phyloP scores from a whole-genome alignment of 2,329 filamentous ascomycete genomes.

The Exserohilum rostratum region DNA sequence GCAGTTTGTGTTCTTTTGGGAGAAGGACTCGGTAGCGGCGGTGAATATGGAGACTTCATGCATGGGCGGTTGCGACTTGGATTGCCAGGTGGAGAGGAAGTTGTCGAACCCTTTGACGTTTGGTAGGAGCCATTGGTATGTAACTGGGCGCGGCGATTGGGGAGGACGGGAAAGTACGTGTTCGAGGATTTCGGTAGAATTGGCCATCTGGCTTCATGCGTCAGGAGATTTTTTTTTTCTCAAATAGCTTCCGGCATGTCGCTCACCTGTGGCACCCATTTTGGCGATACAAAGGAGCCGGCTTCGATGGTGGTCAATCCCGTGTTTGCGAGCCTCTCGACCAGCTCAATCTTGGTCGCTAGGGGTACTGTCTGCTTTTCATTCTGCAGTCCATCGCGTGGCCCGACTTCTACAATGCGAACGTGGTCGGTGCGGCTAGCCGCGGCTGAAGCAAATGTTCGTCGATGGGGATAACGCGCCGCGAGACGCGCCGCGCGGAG shows the following conservation, averaged over 20 bases:
- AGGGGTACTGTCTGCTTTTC: slow-evolving; percentile 75
- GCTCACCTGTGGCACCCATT: slow-evolving; percentile 81
- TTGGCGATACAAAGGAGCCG: slow-evolving; percentile 81
- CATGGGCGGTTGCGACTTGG: slow-evolving; percentile 43
- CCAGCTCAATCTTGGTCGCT: slow-evolving; percentile 76
- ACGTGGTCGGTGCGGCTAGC: slow-evolving; percentile 51
- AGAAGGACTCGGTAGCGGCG: slow-evolving; percentile 80
- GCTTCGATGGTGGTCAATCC: slow-evolving; percentile 78
- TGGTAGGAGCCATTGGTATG: slow-evolving; percentile 81
- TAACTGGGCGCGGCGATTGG: slow-evolving; percentile 61
- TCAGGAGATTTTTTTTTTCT: slow-evolving; percentile 55
- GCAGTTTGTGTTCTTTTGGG: slow-evolving; percentile 82
- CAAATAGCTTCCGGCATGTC: not conserved
- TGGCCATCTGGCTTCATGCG: slow-evolving; percentile 67
- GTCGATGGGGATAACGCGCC: slow-evolving; percentile 39
- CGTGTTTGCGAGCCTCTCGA: slow-evolving; percentile 70
- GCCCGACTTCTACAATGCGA: slow-evolving; percentile 80
- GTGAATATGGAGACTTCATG: slow-evolving; percentile 79
- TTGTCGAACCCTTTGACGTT: slow-evolving; percentile 75
- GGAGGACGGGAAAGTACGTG: slow-evolving; percentile 67
- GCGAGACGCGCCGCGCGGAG: slow-evolving; percentile 45
- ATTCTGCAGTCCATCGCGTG: slow-evolving; percentile 86
- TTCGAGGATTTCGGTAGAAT: slow-evolving; percentile 75
- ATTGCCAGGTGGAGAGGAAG: slow-evolving; percentile 60
- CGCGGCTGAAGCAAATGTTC: slow-evolving; percentile 43